These are phyloP conservation scores for Aegilops sharonensis DNA, from an alignment of 176 grass and related monocot species.

Conservation along the genomic window DNA sequence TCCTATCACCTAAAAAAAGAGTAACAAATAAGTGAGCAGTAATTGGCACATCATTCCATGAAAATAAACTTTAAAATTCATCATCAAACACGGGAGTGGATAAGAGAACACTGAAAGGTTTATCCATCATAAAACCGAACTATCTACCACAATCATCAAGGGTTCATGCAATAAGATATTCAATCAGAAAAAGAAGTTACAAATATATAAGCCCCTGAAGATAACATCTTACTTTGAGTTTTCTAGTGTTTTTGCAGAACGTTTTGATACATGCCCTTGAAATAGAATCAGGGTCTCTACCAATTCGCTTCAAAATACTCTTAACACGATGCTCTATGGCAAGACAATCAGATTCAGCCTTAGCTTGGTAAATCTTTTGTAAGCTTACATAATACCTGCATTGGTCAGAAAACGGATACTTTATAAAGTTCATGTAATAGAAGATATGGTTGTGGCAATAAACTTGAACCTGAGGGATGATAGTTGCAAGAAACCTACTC, in stretches of 20 bases:
- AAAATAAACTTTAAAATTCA: not conserved
- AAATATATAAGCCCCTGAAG: conserved; percentile 53
- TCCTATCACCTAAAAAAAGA: not conserved
- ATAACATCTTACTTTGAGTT: conserved; percentile 63
- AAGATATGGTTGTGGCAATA: not conserved
- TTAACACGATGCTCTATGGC: conserved; percentile 56
- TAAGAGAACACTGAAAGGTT: not conserved
- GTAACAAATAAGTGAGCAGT: not conserved
- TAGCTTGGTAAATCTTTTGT: conserved; percentile 94
- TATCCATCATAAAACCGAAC: not conserved
- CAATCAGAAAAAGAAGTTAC: conserved; percentile 2
- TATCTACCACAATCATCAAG: not conserved
- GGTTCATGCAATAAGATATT: conserved; percentile 6
- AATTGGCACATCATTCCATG: not conserved
- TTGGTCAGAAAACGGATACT: conserved; percentile 12
- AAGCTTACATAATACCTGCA: conserved; percentile 83
- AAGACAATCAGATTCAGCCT: conserved; percentile 82
- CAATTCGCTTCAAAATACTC: conserved; percentile 74
- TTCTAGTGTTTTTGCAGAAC: conserved; percentile 95
- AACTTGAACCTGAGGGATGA: conserved; percentile 10
- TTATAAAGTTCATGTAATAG: not conserved
- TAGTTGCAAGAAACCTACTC: conserved; percentile 52
- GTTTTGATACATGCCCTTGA: conserved; percentile 77
- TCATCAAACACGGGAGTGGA: not conserved
- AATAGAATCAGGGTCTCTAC: conserved; percentile 78